Base-by-base conservation (phyloP, 768 basidiomycete genomes). In the Cystobasidium tubakii region DNA sequence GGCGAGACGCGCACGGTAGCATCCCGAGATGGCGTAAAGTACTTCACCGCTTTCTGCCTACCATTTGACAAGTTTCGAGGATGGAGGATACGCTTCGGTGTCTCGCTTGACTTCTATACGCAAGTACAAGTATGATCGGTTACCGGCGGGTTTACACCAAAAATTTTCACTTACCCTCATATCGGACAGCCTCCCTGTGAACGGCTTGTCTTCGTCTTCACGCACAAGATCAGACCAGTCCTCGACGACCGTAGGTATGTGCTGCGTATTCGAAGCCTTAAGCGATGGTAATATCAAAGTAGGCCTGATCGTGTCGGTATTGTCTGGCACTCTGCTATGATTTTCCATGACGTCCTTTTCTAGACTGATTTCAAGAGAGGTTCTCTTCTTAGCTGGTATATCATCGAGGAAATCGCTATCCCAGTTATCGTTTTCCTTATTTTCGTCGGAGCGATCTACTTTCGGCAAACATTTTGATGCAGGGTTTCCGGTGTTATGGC, bases 371-470 rank as follows among this genome's bases (percentile, higher is more conserved):
- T 77, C 78, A 12, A 76, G 62, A 12, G 77, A 74, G 27, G 66
- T 89, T 34, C 94, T 81, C 81, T 93, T 95, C 9, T 88, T 87
- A 66, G 91, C 86, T 0, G 91, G 92, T 39, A 93, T 92, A 0
- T 89, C 92, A 76, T 91, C 92, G 80, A 93, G 92, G 76, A 99
- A 99, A 79, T 99, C 96, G 76, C 93, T 91, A 79, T 99, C 96
- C 96, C 96, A 99, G 76, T 93, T 95, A 80, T 96, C 93, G 0
- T 88, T 90, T 80, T 91, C 90, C 76, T 91, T 89, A 82, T 93
- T 90, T 21, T 89, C 89, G 27, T 86, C 85, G 73, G 87, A 88
- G 27, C 90, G 82, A 6, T 62, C 42, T 19, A 57, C 43, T 4
- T 64, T 31, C n/a, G 43, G 23, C 19, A 23, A 34, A 25, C 9